Evolutionary conservation across 345 rosid genomes (phyloP).

Genomic region (Aquilaria yunnanensis): DNA sequence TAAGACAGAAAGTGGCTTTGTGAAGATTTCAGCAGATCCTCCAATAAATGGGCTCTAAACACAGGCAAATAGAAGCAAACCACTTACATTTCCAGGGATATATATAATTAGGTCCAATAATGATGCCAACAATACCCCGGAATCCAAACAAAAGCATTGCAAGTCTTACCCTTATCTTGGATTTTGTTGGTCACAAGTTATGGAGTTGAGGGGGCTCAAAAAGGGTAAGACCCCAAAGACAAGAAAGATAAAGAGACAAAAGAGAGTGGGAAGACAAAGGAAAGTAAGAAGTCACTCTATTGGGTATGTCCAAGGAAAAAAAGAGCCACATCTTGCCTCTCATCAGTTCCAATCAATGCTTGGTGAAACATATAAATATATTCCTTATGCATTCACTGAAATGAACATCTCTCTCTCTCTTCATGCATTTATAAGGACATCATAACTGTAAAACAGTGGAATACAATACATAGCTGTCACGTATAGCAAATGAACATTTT

Average conservation of each 20-base stretch:
- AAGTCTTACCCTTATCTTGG: not conserved
- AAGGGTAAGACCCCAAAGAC: constrained; percentile 3
- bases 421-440: constrained; percentile 21
- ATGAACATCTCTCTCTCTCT: constrained; percentile 2
- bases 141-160: constrained; percentile 11
- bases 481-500: constrained; percentile 8
- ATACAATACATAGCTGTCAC: constrained; percentile 2
- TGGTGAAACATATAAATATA: constrained; percentile 7
- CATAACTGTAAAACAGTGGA: constrained; percentile 29
- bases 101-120: too few species aligned
- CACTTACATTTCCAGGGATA: too few species aligned
- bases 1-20: too few species aligned
- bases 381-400: not conserved
- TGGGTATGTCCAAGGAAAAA: constrained; percentile 12
- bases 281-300: constrained; percentile 11
- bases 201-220: constrained; percentile 2
- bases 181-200: constrained; percentile 12
- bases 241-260: constrained; percentile 16
- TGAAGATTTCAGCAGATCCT: too few species aligned
- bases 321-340: constrained; percentile 14
- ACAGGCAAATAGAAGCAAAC: too few species aligned
- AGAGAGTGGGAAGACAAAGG: constrained; percentile 19
- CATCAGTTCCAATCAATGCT: constrained; percentile 17
- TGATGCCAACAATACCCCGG: not conserved
- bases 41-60: too few species aligned